phyloP scores from a whole-genome alignment of 805 yeast species.

The Candida sonorensis region DNA sequence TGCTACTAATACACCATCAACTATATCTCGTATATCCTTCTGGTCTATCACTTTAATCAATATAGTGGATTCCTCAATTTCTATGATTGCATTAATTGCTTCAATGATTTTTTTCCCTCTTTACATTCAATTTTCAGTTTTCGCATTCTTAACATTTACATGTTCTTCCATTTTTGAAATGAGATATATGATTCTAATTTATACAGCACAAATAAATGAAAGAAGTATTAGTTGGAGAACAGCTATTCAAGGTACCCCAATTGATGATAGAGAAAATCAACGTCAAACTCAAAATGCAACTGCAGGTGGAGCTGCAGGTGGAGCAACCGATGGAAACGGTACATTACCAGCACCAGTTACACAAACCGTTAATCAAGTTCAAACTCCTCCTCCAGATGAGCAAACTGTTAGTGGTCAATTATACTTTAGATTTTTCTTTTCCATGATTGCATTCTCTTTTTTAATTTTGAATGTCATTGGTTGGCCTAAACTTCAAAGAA shows the following conservation, averaged over 20 bases:
- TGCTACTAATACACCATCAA: constrained; percentile 69
- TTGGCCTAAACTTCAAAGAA: constrained; percentile 58
- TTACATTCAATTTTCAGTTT: constrained; percentile 61
- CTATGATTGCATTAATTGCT: constrained; percentile 54
- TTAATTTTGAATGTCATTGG: constrained; percentile 46
- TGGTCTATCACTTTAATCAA: constrained; percentile 60
- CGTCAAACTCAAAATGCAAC: constrained; percentile 10
- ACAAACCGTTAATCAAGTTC: no score
- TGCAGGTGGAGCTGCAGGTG: constrained; percentile 7
- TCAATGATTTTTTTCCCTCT: constrained; percentile 49
- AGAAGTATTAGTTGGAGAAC: constrained; percentile 60
- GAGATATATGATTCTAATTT: constrained; percentile 62
- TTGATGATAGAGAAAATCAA: constrained; percentile 30
- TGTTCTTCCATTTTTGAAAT: constrained; percentile 70
- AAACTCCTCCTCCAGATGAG: constrained; percentile 38
- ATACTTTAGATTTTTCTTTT: constrained; percentile 50
- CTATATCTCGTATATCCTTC: constrained; percentile 65
- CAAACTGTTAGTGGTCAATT: constrained; percentile 50
- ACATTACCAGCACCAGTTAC: constrained; percentile 17
- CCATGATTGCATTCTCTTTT: constrained; percentile 48
- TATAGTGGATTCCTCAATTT: constrained; percentile 61
- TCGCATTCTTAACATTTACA: constrained; percentile 63
- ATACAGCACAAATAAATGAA: constrained; percentile 67
- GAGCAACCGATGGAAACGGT: no score
- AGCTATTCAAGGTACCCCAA: constrained; percentile 52